Evolutionary conservation across 2,329 filamentous ascomycete genomes (phyloP).

Genomic region (Aspergillus fumigatiaffinis): DNA sequence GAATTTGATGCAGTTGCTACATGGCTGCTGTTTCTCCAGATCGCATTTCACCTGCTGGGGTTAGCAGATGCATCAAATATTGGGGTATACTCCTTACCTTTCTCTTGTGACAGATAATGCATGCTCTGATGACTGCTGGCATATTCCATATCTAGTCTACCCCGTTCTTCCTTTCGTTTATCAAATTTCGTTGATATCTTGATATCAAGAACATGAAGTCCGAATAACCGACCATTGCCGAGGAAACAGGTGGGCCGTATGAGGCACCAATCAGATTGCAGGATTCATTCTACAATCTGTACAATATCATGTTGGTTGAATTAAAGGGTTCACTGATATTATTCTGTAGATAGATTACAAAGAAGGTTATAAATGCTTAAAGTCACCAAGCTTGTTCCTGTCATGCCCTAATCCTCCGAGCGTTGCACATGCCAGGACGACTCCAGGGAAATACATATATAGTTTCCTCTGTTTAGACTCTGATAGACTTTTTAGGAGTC

Average conservation of each 20-base stretch:
- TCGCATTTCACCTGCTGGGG: constrained; percentile 22
- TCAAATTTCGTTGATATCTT: background rate
- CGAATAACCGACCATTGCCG: background rate
- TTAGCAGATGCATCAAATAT: constrained; percentile 15
- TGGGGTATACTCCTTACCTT: constrained; percentile 28
- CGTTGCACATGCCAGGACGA: too few relatives aligned
- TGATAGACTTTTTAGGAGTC: too few relatives aligned
- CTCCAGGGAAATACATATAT: too few relatives aligned
- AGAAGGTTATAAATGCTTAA: too few relatives aligned
- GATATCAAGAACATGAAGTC: background rate
- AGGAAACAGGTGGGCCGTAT: background rate
- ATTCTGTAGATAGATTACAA: too few relatives aligned
- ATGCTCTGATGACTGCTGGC: constrained; percentile 18
- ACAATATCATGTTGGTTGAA: too few relatives aligned
- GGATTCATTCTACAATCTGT: too few relatives aligned
- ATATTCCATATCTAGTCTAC: background rate
- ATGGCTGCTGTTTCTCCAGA: constrained; percentile 23
- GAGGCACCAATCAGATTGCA: background rate
- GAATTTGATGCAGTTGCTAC: constrained; percentile 22
- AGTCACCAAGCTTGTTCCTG: too few relatives aligned
- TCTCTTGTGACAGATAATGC: constrained; percentile 43
- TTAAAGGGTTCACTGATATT: too few relatives aligned
- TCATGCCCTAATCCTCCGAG: too few relatives aligned
- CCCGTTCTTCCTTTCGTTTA: background rate
- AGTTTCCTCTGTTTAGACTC: too few relatives aligned